A percentile compares a stretch with the other conserved stretches of the same genome.
Conservation (phyloP, 768 basidiomycete genomes). For the Boletus rubropictus region DNA sequence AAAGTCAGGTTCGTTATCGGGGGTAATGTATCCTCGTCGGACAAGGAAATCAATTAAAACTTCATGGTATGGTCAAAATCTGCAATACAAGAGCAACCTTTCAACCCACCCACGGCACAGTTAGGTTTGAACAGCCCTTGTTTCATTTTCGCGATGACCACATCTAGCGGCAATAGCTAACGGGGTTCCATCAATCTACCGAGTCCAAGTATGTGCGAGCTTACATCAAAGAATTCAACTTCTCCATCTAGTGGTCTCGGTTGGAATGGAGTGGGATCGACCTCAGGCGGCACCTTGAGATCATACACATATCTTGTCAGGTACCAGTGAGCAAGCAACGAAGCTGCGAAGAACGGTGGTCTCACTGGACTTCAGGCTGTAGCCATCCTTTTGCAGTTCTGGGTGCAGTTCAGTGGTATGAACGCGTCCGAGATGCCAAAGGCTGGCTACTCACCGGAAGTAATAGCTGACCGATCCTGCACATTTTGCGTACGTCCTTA, state of each 20-base stretch:
- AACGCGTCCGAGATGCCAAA: background rate
- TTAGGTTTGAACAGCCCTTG: conserved; percentile 86
- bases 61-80: conserved; percentile 25
- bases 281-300: conserved; percentile 54
- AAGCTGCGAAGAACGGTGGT: background rate
- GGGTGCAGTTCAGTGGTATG: background rate
- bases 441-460: conserved; percentile 44
- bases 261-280: conserved; percentile 44
- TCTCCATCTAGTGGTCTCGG: conserved; percentile 86
- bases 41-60: conserved; percentile 89
- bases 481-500: conserved; percentile 50
- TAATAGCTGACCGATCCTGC: conserved; percentile 81
- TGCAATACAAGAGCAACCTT: background rate
- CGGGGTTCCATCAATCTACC: background rate
- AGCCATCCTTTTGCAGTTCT: conserved; percentile 48
- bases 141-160: conserved; percentile 60
- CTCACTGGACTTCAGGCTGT: conserved; percentile 82
- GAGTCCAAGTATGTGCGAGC: conserved; percentile 10
- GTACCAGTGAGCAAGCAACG: background rate
- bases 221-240: conserved; percentile 87
- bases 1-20: conserved; percentile 82
- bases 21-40: conserved; percentile 77
- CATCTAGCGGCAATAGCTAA: conserved; percentile 62
- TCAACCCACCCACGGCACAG: conserved; percentile 67
- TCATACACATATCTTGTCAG: conserved; percentile 75